phyloP scores from a whole-genome alignment of 139 green algal genomes.

The Zygnema circumcarinatum region DNA sequence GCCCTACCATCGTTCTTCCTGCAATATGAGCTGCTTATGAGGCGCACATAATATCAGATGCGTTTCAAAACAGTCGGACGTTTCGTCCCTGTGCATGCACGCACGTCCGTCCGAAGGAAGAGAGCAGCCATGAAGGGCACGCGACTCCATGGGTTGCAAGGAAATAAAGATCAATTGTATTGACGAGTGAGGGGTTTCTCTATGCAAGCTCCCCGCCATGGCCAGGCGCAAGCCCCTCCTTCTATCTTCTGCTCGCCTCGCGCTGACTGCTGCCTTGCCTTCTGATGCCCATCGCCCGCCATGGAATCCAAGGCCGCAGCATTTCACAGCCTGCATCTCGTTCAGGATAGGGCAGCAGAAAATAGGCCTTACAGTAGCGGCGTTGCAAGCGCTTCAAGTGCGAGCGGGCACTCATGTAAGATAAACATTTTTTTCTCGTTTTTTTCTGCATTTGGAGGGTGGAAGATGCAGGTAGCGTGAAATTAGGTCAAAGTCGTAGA shows the following conservation, averaged over 20 bases:
- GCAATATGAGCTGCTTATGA: too few species aligned
- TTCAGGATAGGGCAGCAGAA: not conserved
- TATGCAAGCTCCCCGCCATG: too few species aligned
- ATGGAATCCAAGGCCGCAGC: not conserved
- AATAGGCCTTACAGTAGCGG: not conserved
- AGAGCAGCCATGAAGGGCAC: not conserved
- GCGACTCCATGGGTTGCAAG: too few species aligned
- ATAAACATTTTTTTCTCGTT: not conserved
- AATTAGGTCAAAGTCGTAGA: too few species aligned
- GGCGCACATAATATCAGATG: too few species aligned
- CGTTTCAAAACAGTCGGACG: too few species aligned
- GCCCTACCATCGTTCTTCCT: too few species aligned
- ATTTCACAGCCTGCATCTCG: not conserved
- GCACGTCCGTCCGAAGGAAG: not conserved
- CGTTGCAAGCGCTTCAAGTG: not conserved
- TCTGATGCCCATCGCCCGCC: not conserved
- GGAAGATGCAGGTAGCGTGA: too few species aligned
- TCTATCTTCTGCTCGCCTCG: not conserved
- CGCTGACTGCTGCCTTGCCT: not conserved
- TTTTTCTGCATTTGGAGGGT: not conserved
- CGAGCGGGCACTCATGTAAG: not conserved
- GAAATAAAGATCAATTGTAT: not conserved
- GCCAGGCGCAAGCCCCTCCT: not conserved
- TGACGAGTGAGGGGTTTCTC: not conserved
- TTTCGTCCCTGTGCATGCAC: too few species aligned